Evolutionary conservation across 2,329 filamentous ascomycete genomes (phyloP).

Genomic region (Aaosphaeria arxii): DNA sequence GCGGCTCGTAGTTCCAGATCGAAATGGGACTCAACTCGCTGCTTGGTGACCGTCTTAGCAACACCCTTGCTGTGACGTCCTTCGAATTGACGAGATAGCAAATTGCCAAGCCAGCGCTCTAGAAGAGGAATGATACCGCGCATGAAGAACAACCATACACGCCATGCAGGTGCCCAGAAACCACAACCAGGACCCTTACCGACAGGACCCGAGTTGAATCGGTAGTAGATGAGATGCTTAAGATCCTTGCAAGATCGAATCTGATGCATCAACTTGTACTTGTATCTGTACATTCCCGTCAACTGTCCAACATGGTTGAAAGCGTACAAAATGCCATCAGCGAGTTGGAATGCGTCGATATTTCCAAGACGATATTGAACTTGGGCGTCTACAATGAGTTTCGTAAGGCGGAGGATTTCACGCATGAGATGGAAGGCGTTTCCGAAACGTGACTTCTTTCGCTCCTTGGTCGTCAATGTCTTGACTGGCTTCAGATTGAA

Average conservation of each 20-base stretch:
- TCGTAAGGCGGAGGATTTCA: constrained; percentile 91
- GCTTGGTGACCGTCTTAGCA: constrained; percentile 98
- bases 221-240: constrained; percentile 98
- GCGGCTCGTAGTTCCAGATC: constrained; percentile 95
- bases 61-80: constrained; percentile 98
- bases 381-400: constrained; percentile 96
- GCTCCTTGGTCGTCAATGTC: constrained; percentile 96
- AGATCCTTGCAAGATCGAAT: constrained; percentile 98
- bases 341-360: constrained; percentile 97
- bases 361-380: constrained; percentile 97
- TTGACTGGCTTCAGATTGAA: constrained; percentile 99
- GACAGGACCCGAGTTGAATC: constrained; percentile 94
- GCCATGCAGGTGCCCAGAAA: constrained; percentile 98
- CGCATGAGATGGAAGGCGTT: constrained; percentile 99
- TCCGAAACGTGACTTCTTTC: constrained; percentile 98
- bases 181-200: constrained; percentile 97
- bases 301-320: constrained; percentile 99
- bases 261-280: constrained; percentile 99
- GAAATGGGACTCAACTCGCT: constrained; percentile 97
- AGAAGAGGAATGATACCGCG: constrained; percentile 94
- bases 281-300: constrained; percentile 99
- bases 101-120: constrained; percentile 94
- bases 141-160: constrained; percentile 99
- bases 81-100: constrained; percentile 96
- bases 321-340: constrained; percentile 97